Evolutionary conservation across 2,329 filamentous ascomycete species (phyloP).

Genomic region (Neopestalotiopsis sp.): DNA sequence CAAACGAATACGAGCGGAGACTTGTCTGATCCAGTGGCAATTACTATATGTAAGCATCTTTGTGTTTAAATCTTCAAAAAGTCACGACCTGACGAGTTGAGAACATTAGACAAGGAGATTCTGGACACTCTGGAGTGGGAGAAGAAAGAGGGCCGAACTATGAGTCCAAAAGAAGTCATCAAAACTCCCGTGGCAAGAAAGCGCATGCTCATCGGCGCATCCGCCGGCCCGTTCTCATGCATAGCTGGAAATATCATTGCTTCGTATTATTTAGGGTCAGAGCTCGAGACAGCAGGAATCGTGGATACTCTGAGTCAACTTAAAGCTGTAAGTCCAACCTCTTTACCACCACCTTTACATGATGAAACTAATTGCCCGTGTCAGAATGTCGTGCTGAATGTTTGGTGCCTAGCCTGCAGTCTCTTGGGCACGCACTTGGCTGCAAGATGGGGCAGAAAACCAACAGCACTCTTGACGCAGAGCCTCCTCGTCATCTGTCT

Average conservation of each 20-base stretch:
- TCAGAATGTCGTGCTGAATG: slow-evolving; percentile 56
- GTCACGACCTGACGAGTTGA: background rate
- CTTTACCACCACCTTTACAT: background rate
- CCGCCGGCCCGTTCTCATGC: slow-evolving; percentile 39
- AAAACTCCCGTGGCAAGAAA: slow-evolving; percentile 41
- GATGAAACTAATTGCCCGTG: background rate
- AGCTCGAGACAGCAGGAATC: slow-evolving; percentile 47
- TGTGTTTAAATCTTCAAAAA: background rate
- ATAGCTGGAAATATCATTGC: slow-evolving; percentile 46
- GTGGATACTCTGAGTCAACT: slow-evolving; percentile 42
- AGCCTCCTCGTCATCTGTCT: slow-evolving; percentile 46
- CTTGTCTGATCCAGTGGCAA: slow-evolving; percentile 38
- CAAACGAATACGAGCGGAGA: slow-evolving; percentile 47
- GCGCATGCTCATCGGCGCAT: slow-evolving; percentile 44
- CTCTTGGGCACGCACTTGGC: slow-evolving; percentile 48
- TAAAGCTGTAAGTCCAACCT: slow-evolving; percentile 33
- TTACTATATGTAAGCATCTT: slow-evolving; percentile 34
- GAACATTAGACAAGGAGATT: slow-evolving; percentile 42
- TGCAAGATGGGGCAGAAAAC: slow-evolving; percentile 48
- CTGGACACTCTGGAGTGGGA: slow-evolving; percentile 49
- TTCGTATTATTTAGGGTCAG: slow-evolving; percentile 43
- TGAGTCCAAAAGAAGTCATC: slow-evolving; percentile 44
- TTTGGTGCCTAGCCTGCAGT: slow-evolving; percentile 49
- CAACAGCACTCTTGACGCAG: slow-evolving; percentile 45
- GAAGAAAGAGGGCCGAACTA: slow-evolving; percentile 42